phyloP scores from a whole-genome alignment of 1,139 yeast genomes.

The Sugiyamaella castrensis region DNA sequence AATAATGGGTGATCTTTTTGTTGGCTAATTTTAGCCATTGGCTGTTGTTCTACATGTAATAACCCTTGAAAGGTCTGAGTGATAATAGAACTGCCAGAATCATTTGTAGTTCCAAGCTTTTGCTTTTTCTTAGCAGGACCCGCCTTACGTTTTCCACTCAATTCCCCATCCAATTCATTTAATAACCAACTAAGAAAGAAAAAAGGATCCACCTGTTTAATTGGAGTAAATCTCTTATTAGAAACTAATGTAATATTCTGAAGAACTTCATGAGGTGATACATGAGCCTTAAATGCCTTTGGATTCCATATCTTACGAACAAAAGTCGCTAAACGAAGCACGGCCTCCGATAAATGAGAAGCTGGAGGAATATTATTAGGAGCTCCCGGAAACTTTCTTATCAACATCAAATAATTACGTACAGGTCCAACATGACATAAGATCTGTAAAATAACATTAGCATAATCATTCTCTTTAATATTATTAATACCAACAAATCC shows the following conservation, averaged over 20 bases:
- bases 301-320: constrained; percentile 64
- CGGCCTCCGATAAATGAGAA: constrained; percentile 27
- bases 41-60: constrained; percentile 40
- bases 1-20: neutral
- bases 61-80: constrained; percentile 52
- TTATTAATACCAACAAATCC: constrained; percentile 68
- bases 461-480: constrained; percentile 49
- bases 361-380: neutral
- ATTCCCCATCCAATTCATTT: constrained; percentile 45
- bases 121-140: constrained; percentile 2
- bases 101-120: constrained; percentile 8
- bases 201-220: constrained; percentile 50
- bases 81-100: constrained; percentile 30
- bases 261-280: constrained; percentile 65
- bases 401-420: constrained; percentile 49
- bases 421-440: constrained; percentile 54
- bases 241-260: constrained; percentile 47
- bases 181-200: constrained; percentile 58
- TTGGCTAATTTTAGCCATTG: neutral
- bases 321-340: constrained; percentile 43
- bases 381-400: constrained; percentile 13
- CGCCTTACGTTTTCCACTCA: constrained; percentile 32
- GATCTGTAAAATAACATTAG: constrained; percentile 57
- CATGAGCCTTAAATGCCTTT: constrained; percentile 54
- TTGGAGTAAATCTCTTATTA: constrained; percentile 43